Percentiles rank a stretch among this genome's conserved stretches.
These are phyloP conservation scores for Saccharomyces uvarum DNA, from an alignment of 1,139 yeast genomes.

Conservation along the genomic window DNA sequence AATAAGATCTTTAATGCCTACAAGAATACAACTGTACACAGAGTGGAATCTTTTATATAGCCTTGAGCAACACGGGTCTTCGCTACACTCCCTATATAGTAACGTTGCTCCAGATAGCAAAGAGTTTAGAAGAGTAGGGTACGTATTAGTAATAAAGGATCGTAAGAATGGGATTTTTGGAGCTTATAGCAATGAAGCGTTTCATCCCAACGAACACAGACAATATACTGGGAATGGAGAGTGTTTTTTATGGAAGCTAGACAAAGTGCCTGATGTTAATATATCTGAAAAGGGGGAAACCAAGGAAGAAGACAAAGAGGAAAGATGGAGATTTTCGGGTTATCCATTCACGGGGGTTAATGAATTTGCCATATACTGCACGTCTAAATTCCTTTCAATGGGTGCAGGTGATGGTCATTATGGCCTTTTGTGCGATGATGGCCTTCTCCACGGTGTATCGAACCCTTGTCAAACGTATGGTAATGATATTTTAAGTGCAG, in stretches of 20 bases:
- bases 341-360: conserved; percentile 85
- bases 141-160: conserved; percentile 63
- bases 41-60: conserved; percentile 76
- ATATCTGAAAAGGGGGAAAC: conserved; percentile 7
- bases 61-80: conserved; percentile 86
- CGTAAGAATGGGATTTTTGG: conserved; percentile 64
- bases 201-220: conserved; percentile 60
- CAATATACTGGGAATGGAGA: conserved; percentile 91
- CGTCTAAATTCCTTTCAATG: conserved; percentile 66
- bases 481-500: conserved; percentile 64
- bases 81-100: conserved; percentile 64
- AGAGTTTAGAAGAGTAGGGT: conserved; percentile 44
- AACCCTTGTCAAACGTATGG: conserved; percentile 80
- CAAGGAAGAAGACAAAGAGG: conserved; percentile 8
- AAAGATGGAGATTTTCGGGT: conserved; percentile 54
- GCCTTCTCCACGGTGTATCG: conserved; percentile 68
- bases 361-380: conserved; percentile 79
- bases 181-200: conserved; percentile 68
- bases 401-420: conserved; percentile 94
- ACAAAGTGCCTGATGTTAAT: conserved; percentile 29
- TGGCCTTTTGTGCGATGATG: conserved; percentile 82
- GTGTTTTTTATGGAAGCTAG: conserved; percentile 81
- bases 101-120: conserved; percentile 32
- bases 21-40: conserved; percentile 66
- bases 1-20: conserved; percentile 64